phyloP scores from a whole-genome alignment of 2,329 filamentous ascomycete species.

The Fusarium albidum region DNA sequence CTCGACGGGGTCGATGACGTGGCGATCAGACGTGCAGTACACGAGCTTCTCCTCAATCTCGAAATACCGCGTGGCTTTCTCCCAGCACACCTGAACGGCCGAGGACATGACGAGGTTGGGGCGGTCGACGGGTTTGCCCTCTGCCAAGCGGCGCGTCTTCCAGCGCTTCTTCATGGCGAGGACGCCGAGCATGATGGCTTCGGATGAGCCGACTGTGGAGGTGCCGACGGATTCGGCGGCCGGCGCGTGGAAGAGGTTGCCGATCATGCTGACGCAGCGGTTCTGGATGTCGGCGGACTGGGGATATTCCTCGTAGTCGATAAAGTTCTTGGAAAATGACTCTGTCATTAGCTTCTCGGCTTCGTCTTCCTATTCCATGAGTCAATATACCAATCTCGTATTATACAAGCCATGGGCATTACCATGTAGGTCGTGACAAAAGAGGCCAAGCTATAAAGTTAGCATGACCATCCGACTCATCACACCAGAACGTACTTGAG shows the following conservation, averaged over 20 bases:
- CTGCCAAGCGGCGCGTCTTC: conserved; percentile 85
- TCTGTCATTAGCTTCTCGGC: conserved; percentile 96
- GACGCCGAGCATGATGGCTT: conserved; percentile 84
- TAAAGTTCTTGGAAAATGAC: conserved; percentile 93
- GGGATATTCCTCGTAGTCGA: conserved; percentile 87
- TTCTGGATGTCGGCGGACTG: conserved; percentile 88
- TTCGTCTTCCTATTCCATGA: conserved; percentile 87
- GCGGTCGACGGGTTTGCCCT: conserved; percentile 79
- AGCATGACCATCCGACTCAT: conserved; percentile 6
- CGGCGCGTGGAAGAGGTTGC: conserved; percentile 85
- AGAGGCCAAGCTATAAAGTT: conserved; percentile 73
- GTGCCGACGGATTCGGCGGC: conserved; percentile 79
- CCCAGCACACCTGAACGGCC: conserved; percentile 97
- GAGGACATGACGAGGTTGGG: conserved; percentile 97
- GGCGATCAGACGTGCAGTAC: conserved; percentile 68
- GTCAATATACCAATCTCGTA: no score
- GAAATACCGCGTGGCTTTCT: conserved; percentile 89
- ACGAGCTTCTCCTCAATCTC: conserved; percentile 90
- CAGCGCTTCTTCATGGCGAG: conserved; percentile 96
- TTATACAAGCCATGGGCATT: no score
- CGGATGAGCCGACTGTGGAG: conserved; percentile 87
- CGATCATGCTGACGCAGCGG: conserved; percentile 92
- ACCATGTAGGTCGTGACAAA: conserved; percentile 98
- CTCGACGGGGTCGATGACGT: conserved; percentile 69
- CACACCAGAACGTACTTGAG: conserved; percentile 66